phyloP scores from a whole-genome alignment of 805 yeast genomes.

The Candida nemodendra region DNA sequence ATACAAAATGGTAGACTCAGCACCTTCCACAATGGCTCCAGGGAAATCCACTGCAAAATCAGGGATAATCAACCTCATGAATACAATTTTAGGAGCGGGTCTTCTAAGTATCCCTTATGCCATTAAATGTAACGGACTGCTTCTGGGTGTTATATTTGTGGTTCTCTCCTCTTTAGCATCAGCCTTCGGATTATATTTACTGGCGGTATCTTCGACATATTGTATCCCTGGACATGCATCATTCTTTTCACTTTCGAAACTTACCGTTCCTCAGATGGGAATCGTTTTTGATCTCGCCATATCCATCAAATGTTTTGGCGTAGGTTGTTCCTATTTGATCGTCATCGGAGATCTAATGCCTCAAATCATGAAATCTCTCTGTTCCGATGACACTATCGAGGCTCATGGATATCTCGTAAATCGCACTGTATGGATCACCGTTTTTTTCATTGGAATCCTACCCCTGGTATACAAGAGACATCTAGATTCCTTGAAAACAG shows the following conservation, averaged over 20 bases:
- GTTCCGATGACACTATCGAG: constrained; percentile 16
- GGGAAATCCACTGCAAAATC: constrained; percentile 38
- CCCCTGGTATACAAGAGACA: constrained; percentile 74
- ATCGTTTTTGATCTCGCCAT: constrained; percentile 66
- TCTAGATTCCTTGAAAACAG: constrained; percentile 80
- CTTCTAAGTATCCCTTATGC: constrained; percentile 72
- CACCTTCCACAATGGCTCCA: constrained; percentile 4
- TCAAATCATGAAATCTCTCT: constrained; percentile 42
- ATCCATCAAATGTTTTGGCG: constrained; percentile 71
- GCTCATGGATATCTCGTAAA: constrained; percentile 28
- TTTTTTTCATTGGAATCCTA: constrained; percentile 49
- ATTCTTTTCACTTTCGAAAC: constrained; percentile 59
- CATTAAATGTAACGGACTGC: constrained; percentile 47
- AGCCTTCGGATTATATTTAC: constrained; percentile 60
- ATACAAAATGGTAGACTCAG: constrained; percentile 10
- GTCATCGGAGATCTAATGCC: constrained; percentile 74
- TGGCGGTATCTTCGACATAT: constrained; percentile 55
- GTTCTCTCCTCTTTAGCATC: constrained; percentile 46
- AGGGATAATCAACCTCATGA: constrained; percentile 51
- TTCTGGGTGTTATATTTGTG: constrained; percentile 41
- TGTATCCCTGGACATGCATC: constrained; percentile 61
- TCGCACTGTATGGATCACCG: constrained; percentile 61
- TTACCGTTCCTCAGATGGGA: constrained; percentile 59
- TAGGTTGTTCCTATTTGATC: constrained; percentile 63
- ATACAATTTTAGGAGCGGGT: constrained; percentile 66